Conservation (phyloP, 164 flowering plant species). For the Berberis vulgaris region DNA sequence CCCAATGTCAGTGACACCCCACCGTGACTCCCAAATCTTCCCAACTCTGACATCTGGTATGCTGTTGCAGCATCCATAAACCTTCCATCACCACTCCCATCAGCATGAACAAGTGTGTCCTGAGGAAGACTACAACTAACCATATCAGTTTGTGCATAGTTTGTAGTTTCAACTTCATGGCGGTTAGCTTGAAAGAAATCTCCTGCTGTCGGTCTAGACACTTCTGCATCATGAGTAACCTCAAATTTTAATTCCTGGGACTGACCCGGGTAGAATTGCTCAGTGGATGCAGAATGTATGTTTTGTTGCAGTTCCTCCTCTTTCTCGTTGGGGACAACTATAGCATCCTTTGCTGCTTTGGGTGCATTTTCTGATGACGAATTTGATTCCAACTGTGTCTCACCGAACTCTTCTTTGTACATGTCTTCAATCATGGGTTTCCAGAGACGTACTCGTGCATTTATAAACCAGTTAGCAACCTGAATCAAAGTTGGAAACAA, state of each 20-base stretch:
- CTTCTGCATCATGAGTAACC: conserved; percentile 31
- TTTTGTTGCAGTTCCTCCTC: conserved; percentile 40
- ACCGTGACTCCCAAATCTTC: conserved; percentile 38
- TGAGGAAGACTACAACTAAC: conserved; percentile 32
- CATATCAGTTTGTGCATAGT: conserved; percentile 23
- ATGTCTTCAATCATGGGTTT: conserved; percentile 98
- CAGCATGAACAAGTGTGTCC: conserved; percentile 25
- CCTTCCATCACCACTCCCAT: neutral
- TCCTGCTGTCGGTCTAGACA: conserved; percentile 24
- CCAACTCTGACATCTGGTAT: conserved; percentile 57
- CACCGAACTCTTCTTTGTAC: conserved; percentile 92
- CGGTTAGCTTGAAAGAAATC: conserved; percentile 16
- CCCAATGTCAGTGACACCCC: conserved; percentile 84
- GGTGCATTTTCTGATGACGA: conserved; percentile 54
- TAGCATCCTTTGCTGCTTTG: conserved; percentile 30
- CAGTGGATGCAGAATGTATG: conserved; percentile 22
- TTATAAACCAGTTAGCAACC: conserved; percentile 98
- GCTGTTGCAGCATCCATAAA: conserved; percentile 13
- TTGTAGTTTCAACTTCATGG: conserved; percentile 21
- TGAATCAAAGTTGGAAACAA: conserved; percentile 14
- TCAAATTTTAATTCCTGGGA: conserved; percentile 31
- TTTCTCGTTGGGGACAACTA: conserved; percentile 30
- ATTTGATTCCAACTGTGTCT: conserved; percentile 60
- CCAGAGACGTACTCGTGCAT: conserved; percentile 95
- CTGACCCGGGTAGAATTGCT: conserved; percentile 8